Base-by-base conservation (phyloP, 495 filamentous ascomycete genomes). In the Penicillium bovifimosum region DNA sequence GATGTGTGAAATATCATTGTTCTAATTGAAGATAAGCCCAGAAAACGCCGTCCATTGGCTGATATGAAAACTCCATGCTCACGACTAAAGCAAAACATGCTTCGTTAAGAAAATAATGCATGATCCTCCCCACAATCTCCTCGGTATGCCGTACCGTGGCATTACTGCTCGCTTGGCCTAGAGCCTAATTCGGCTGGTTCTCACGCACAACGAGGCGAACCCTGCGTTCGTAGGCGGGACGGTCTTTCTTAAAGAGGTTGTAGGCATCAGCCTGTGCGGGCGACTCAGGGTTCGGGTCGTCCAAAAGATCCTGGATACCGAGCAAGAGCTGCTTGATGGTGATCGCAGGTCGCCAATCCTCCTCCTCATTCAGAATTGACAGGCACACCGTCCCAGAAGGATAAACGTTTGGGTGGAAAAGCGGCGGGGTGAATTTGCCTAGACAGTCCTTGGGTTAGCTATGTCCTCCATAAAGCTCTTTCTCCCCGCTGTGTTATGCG, bases 401-500 rank as follows among this genome's bases (percentile, higher is more conserved):
- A 66, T 99, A 99, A 61, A 99, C 95, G 64, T 99, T 99, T 0
- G 93, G 93, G 66, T 99, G 93, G 77, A 97, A 99, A 11, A 99
- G 86, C 3, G 93, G 91, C 6, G 93, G 93, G 1, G 84, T 79
- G 61, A 99, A 99, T 82, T 96, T 96, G 84, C 92, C 92, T 97
- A 58, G 38, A 57, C 43, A 50, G 47, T 16, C 17, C 6, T 41
- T 33, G 17, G 17, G 6, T 50, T 41, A 44, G 40, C 14, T 3
- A 32, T n/a, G 14, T 50, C 8, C 40, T 57, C 32, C 27, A 29
- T 9, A 16, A 28, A 32, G 27, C 24, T 16, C 24, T 27, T 11
- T 7, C 9, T 24, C 9, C 8, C 9, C 3, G 7, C 1, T 11
- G 6, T 10, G 3, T 9, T n/a, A 3, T n/a, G 3, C 26, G 9